Evolutionary conservation across 768 basidiomycete genomes (phyloP), one percentile per base, ranked within the genome.

Genomic region (Lactarius psammicola): DNA sequence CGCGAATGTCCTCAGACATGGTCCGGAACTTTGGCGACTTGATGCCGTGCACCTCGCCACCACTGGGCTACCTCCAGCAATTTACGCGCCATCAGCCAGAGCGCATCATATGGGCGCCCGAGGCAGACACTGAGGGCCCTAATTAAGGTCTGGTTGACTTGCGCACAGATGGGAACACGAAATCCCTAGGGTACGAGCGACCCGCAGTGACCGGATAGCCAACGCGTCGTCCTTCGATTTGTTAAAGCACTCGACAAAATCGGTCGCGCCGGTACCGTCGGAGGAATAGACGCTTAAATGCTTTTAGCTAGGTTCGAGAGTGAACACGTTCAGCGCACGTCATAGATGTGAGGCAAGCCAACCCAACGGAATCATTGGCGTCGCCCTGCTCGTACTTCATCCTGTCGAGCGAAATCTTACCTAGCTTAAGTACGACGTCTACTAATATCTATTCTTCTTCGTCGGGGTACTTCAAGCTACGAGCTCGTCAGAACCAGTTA

Each of bases 311-410:
- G 33, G 33, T 34, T 34, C 7, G 7, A 34, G 33, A 34, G 53
- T 71, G 4, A 67, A 67, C 30, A 7, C 9, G n/a, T n/a, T n/a
- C n/a, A n/a, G n/a, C n/a, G n/a, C n/a, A n/a, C n/a, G n/a, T n/a
- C n/a, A n/a, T n/a, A n/a, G n/a, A n/a, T n/a, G n/a, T n/a, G 30
- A 31, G 30, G 30, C 30, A 54, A 23, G 26, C 28, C 18, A 30
- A 55, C 54, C 30, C 13, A 33, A 33, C 8, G 26, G 30, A 56
- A 18, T 33, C 20, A n/a, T 13, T 79, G 1, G 58, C 64, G 36
- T 80, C 77, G 1, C 80, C 81, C 59, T 80, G 78, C 67, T 81
- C 81, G 46, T 72, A 81, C 54, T 72, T 70, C 70, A 77, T 60
- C 66, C 78, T 80, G 60, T 78, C 78, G 18, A 79, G 66, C 0